phyloP scores from a whole-genome alignment of 768 basidiomycete genomes.

The Hericium alpestre region DNA sequence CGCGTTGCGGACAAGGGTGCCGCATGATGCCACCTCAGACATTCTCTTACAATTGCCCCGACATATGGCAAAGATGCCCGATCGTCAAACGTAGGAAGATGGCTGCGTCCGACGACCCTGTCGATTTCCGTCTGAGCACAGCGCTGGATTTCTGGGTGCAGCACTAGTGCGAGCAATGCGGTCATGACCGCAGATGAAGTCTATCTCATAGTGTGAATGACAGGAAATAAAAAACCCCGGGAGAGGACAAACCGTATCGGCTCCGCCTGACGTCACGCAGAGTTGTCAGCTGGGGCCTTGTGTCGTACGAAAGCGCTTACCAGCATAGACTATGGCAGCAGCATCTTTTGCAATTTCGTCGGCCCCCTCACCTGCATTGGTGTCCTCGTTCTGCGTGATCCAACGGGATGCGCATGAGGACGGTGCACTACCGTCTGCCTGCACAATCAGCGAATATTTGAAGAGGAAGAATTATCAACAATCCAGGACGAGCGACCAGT shows the following conservation, averaged over 20 bases:
- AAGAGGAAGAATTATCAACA: not conserved
- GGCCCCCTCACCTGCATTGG: not conserved
- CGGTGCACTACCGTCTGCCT: not conserved
- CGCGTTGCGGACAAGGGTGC: not conserved
- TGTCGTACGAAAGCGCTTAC: not conserved
- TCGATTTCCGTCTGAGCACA: constrained; percentile 7
- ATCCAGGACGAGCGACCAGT: no score
- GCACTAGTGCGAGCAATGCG: constrained; percentile 1
- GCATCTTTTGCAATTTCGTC: not conserved
- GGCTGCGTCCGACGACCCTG: not conserved
- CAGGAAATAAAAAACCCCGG: not conserved
- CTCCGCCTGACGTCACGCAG: not conserved
- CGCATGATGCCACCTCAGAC: not conserved
- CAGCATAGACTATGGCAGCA: not conserved
- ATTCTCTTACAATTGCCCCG: constrained; percentile 5
- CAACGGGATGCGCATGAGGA: not conserved
- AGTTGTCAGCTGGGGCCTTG: not conserved
- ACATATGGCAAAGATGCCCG: constrained; percentile 6
- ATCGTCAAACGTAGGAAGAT: constrained; percentile 4
- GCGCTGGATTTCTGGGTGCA: constrained; percentile 7
- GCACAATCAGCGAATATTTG: not conserved
- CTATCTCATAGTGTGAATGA: not conserved
- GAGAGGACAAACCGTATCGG: not conserved
- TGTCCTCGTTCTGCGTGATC: not conserved
- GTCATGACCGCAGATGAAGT: constrained; percentile 1